Evolutionary conservation across 2,329 filamentous ascomycete species (phyloP).

Genomic region (Colletotrichum sp.): DNA sequence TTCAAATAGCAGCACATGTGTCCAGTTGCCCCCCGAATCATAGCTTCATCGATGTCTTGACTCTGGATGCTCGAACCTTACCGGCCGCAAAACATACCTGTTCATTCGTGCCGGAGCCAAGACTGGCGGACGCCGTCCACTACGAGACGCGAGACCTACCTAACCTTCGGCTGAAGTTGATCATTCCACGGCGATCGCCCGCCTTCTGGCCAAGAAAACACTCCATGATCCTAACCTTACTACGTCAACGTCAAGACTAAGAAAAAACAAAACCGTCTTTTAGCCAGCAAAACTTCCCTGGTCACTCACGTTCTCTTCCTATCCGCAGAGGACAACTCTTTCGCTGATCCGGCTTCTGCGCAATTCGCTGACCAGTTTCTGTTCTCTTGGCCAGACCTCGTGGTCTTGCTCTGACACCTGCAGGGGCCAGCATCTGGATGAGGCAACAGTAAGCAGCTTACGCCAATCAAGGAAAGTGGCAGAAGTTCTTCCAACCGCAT

Average conservation of each 20-base stretch:
- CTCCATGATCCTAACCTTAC: not conserved
- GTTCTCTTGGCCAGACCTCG: not conserved
- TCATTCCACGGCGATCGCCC: not conserved
- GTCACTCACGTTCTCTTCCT: accelerated
- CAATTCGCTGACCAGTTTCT: not conserved
- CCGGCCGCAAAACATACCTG: not conserved
- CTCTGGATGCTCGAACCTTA: not conserved
- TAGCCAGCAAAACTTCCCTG: not conserved
- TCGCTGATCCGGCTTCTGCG: not conserved
- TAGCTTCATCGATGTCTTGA: not conserved
- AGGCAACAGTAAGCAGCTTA: not conserved
- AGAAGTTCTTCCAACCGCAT: not conserved
- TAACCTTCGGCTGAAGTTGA: not conserved
- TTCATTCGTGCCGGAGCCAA: not conserved
- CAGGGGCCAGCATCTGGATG: not conserved
- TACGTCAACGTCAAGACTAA: not conserved
- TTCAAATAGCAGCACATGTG: not conserved
- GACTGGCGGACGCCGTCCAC: not conserved
- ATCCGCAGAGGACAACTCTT: not conserved
- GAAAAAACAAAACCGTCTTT: not conserved
- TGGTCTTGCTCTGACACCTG: not conserved
- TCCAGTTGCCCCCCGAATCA: not conserved
- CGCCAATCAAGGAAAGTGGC: not conserved
- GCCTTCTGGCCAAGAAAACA: not conserved
- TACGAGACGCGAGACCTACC: slow-evolving; percentile 1